Base-by-base conservation (phyloP, 441 rosid species). In the Adansonia gregorii region DNA sequence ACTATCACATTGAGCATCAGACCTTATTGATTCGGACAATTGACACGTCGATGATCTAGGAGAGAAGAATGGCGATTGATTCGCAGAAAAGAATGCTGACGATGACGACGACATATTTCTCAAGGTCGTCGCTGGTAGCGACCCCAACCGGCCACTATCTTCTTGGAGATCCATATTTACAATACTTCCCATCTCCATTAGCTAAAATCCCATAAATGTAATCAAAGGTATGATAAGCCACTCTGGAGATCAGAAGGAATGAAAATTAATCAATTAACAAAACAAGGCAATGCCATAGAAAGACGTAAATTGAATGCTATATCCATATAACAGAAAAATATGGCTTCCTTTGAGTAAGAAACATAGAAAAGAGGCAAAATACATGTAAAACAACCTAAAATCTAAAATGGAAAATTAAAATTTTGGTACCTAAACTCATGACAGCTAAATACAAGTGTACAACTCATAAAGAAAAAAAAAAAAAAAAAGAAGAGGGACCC, bases 1-100 rank as follows among this genome's bases (percentile, higher is more conserved):
- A 83, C 89, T 89, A 41, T 89, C 92, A 66, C 82, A 84, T 15
- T 80, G 92, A 74, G 93, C 89, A 82, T 94, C 94, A 3, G 91
- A 91, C 73, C 92, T 82, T 59, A 86, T 82, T 0, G 95, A 91
- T 79, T 90, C 94, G 0, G 97, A 90, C 7, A 83, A 70, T 55
- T 83, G 90, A 83, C 86, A 73, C 15, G 88, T 84, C 9, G 98
- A 84, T 54, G 97, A 89, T 80, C 93, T 88, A 4, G 98, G 99
- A 43, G 99, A 94, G 87, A 96, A 93, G 81, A 94, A 94, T 0
- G 99, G 99, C 0, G 97, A 95, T 78, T 95, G 99, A 60, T 89
- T 94, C 2, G 97, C 99, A 0, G 99, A 95, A 84, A 89, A 90
- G 88, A 94, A 96, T 80, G 87, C 89, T 1, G 98, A 94, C 0